Conservation (phyloP, 805 yeast species). For the Metschnikowia chrysomelidarum region DNA sequence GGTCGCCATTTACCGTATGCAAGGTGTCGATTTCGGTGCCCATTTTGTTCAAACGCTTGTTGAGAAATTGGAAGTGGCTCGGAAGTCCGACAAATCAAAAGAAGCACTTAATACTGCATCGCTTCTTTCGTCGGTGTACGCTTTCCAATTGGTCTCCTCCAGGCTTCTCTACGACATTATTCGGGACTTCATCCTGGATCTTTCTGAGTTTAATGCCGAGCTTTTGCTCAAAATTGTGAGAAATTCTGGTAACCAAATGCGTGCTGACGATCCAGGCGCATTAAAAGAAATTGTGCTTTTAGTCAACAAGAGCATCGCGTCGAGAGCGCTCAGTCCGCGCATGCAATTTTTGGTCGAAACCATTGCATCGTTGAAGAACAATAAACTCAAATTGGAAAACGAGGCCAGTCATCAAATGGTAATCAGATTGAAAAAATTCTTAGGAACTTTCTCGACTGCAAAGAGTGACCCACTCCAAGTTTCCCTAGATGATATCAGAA, state of each 20-base stretch:
- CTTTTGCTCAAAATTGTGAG: constrained; percentile 68
- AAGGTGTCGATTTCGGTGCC: constrained; percentile 92
- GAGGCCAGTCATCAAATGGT: constrained; percentile 52
- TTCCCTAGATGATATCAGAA: constrained; percentile 73
- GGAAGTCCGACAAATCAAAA: constrained; percentile 32
- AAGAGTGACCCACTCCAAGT: constrained; percentile 81
- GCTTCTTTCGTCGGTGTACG: constrained; percentile 70
- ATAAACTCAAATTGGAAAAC: constrained; percentile 59
- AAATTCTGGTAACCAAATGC: constrained; percentile 77
- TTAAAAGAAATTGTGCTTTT: constrained; percentile 72
- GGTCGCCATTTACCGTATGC: constrained; percentile 69
- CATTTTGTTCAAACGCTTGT: constrained; percentile 73
- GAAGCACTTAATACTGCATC: constrained; percentile 68
- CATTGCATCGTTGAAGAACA: constrained; percentile 80
- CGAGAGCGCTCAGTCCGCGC: constrained; percentile 50
- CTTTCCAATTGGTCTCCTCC: constrained; percentile 74
- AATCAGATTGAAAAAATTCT: constrained; percentile 59
- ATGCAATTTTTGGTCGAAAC: constrained; percentile 83
- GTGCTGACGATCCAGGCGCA: constrained; percentile 87
- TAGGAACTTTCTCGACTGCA: constrained; percentile 50
- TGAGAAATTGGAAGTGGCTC: constrained; percentile 57
- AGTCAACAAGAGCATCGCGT: constrained; percentile 33
- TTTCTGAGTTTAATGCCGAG: constrained; percentile 75
- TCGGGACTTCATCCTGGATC: constrained; percentile 47
- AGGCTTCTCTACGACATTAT: constrained; percentile 77